Evolutionary conservation across 2,329 filamentous ascomycete genomes (phyloP).

Genomic region (Fusarium sambucinum): DNA sequence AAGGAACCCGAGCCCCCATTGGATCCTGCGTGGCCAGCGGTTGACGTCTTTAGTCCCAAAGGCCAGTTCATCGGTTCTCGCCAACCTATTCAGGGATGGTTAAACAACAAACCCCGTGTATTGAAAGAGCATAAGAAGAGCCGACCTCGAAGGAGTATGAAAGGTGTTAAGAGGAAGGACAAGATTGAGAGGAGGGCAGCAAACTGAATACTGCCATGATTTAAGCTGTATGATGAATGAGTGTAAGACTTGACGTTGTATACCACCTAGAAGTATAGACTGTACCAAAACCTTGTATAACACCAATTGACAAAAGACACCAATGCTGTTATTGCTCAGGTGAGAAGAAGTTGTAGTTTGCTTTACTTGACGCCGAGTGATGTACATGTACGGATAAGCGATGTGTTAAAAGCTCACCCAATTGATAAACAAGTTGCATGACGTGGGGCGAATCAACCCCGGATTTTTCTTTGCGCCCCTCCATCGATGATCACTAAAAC

Average conservation of each 20-base stretch:
- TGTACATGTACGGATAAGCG: neutral
- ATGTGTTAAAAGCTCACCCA: constrained; percentile 13
- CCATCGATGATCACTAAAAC: constrained; percentile 28
- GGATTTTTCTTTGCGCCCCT: constrained; percentile 37
- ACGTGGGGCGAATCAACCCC: constrained; percentile 38
- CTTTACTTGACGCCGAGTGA: neutral
- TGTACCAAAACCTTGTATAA: constrained; percentile 30
- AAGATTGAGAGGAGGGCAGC: constrained; percentile 50
- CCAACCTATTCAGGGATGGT: constrained; percentile 77
- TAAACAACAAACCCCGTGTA: constrained; percentile 69
- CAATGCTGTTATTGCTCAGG: neutral
- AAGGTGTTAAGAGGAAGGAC: constrained; percentile 63
- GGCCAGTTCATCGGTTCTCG: constrained; percentile 81
- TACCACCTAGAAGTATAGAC: constrained; percentile 19
- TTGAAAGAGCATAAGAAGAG: constrained; percentile 61
- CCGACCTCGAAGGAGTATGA: constrained; percentile 78
- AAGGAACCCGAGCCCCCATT: constrained; percentile 27
- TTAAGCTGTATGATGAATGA: constrained; percentile 30
- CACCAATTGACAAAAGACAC: constrained; percentile 2
- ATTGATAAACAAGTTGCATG: constrained; percentile 19
- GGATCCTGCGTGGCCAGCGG: constrained; percentile 69
- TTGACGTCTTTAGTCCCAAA: constrained; percentile 88
- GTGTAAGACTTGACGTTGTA: constrained; percentile 31
- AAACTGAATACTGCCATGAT: constrained; percentile 13
- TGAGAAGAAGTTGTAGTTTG: neutral